Base-by-base conservation (phyloP, 768 basidiomycete genomes). In the Suillus brevipes region DNA sequence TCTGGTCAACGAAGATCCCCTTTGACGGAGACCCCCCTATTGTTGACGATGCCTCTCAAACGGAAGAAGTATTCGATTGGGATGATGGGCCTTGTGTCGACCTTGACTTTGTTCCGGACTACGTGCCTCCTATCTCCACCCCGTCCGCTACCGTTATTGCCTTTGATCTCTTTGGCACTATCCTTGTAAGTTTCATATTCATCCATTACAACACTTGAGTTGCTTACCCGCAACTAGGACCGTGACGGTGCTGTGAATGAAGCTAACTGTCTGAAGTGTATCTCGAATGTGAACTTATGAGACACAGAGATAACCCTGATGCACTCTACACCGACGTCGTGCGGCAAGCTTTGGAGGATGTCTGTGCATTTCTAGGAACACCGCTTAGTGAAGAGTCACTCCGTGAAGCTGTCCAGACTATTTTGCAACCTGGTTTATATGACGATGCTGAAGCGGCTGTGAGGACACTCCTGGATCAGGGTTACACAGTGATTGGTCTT, bases 281-380 rank as follows among this genome's bases (percentile, higher is more conserved):
- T 52, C 38, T 63, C 9, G 62, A 63, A 63, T 63, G 10, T 12
- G 16, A 52, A 52, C 50, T 52, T 50, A 25, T 50, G 25, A 63
- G 50, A 37, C 49, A 63, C 49, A 63, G 31, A 56, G 62, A 56
- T 13, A 18, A 63, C 28, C 34, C 62, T 25, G 34, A 63, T 4
- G 18, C 18, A 25, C 25, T 12, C n/a, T 42, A 58, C 14, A 49
- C 43, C 13, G 60, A 49, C 7, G n/a, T 61, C 4, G 60, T 56
- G 31, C 52, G 23, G 36, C n/a, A 52, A 12, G 52, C 52, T 4
- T 25, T 55, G 28, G 9, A 4, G 50, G 62, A 63, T 25, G 37
- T 55, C n/a, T 38, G 28, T 37, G 18, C 37, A 5, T 52, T 47
- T 55, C 16, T 63, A 3, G 62, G 37, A 42, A 12, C 6, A 25